Evolutionary conservation across 2,329 filamentous ascomycete species (phyloP).

Genomic region (Penicillium glabrum): DNA sequence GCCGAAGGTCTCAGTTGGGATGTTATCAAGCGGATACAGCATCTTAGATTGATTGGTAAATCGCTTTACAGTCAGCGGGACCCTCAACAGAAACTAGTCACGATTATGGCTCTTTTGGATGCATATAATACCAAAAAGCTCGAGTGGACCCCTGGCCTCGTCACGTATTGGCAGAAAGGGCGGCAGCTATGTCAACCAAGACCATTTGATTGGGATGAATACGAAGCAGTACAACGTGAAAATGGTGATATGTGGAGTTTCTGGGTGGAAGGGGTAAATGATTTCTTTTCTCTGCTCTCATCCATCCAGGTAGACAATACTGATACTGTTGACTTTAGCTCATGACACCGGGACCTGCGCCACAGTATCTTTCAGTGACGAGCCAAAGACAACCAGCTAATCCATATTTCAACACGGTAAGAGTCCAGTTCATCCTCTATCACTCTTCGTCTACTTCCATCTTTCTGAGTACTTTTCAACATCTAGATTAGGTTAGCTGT

Average conservation of each 20-base stretch:
- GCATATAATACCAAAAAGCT: constrained; percentile 1
- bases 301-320: too few relatives aligned
- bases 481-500: background rate
- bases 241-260: background rate
- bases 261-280: constrained; percentile 2
- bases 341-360: background rate
- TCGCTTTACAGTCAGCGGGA: background rate
- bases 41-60: background rate
- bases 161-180: constrained; percentile 8
- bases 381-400: background rate
- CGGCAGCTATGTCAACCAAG: constrained; percentile 4
- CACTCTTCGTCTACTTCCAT: background rate
- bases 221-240: background rate
- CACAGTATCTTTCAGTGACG: background rate
- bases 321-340: background rate
- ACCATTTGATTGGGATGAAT: constrained; percentile 6
- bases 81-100: background rate
- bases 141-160: background rate
- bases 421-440: background rate
- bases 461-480: background rate
- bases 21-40: background rate
- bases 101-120: background rate
- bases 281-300: background rate
- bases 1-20: background rate
- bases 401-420: background rate